These are phyloP conservation scores for Platanthera zijinensis DNA, from an alignment of 106 monocot species.

Conservation along the genomic window DNA sequence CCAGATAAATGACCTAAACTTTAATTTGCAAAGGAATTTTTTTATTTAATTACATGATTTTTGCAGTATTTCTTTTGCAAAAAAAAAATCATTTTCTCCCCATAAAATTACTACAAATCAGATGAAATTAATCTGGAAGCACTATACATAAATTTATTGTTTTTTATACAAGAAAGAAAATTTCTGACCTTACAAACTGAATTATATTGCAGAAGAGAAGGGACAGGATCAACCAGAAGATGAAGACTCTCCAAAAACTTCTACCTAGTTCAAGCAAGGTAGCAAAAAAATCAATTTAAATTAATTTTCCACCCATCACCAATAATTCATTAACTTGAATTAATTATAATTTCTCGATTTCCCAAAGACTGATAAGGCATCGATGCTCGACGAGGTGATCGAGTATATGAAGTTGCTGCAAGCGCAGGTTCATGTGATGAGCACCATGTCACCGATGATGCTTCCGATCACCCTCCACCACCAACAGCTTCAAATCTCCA, in stretches of 20 bases:
- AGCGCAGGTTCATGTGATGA: conserved; percentile 62
- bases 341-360: not conserved
- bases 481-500: conserved; percentile 47
- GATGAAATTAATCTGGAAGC: no score
- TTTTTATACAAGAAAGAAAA: no score
- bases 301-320: not conserved
- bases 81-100: no score
- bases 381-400: conserved; percentile 86
- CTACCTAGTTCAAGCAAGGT: conserved; percentile 88
- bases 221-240: conserved; percentile 70
- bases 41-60: no score
- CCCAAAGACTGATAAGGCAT: conserved; percentile 63
- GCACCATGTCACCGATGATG: conserved; percentile 55
- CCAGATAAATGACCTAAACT: no score
- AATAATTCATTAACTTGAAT: not conserved
- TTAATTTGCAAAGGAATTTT: no score
- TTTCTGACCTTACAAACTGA: not conserved
- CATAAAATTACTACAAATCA: no score
- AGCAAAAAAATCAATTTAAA: not conserved
- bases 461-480: conserved; percentile 50
- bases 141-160: no score
- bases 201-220: conserved; percentile 64
- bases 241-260: conserved; percentile 70
- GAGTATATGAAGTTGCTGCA: conserved; percentile 83
- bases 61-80: no score